Evolutionary conservation across 495 filamentous ascomycete genomes (phyloP).

Genomic region (Mycothermus thermophilus): DNA sequence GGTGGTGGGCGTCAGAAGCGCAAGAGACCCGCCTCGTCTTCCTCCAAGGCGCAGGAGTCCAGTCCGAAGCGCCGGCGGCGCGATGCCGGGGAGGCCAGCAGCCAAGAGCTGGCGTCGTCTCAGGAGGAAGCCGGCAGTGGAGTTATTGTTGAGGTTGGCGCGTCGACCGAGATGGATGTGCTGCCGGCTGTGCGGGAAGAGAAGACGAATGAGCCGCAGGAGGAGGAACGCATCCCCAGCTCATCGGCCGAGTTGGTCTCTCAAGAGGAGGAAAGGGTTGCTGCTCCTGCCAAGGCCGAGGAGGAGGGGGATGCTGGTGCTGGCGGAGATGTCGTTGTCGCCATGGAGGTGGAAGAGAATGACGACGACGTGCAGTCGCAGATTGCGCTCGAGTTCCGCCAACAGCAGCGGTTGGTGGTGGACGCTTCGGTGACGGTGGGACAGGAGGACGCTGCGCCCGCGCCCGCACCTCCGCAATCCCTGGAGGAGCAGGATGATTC

Average conservation of each 20-base stretch:
- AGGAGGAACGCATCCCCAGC: slow-evolving; percentile 4
- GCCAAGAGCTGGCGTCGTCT: too few species aligned
- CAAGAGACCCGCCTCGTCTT: slow-evolving; percentile 12
- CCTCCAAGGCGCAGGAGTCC: slow-evolving; percentile 10
- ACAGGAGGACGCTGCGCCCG: too few species aligned
- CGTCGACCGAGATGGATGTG: background rate
- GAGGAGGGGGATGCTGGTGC: background rate
- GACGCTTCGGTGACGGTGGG: too few species aligned
- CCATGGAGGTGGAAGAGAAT: slow-evolving; percentile 10
- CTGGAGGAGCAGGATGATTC: slow-evolving; percentile 4
- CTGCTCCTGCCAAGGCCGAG: background rate
- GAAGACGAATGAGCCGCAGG: too few species aligned
- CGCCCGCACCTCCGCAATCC: too few species aligned
- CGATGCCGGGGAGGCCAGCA: slow-evolving; percentile 7
- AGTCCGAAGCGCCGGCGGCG: slow-evolving; percentile 10
- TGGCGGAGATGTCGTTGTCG: background rate
- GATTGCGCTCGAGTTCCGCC: slow-evolving; percentile 17
- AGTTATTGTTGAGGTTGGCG: background rate
- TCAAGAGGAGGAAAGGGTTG: background rate
- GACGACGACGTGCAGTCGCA: slow-evolving; percentile 18
- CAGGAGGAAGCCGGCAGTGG: too few species aligned
- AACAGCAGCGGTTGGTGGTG: too few species aligned
- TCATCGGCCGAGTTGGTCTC: slow-evolving; percentile 3
- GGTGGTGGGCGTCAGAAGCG: slow-evolving; percentile 13
- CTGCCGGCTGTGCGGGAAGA: too few species aligned